Evolutionary conservation across 768 basidiomycete species (phyloP), one percentile per base, ranked within the genome.

Genomic region (Chalciporus pseudorubinellus): DNA sequence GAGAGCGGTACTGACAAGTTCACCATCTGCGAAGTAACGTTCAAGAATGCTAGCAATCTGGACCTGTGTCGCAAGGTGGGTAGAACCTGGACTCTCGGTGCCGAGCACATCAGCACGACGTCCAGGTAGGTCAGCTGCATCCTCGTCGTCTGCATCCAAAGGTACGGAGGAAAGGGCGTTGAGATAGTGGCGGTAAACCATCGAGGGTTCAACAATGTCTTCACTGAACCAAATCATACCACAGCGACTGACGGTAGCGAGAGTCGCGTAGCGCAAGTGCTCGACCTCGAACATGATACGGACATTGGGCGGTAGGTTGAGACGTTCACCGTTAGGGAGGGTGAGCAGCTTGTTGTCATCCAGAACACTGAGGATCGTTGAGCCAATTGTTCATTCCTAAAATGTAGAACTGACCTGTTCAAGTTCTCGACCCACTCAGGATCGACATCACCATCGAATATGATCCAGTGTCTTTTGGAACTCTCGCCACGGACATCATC

Each of bases 151-250:
- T 9, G 86, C 85, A 63, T 93, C 94, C 59, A 98, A 71, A 11
- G 93, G 82, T 1, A 86, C 75, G 2, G 83, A 74, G 0, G 85
- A 77, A 22, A 98, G 75, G 0, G 86, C 85, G 46, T 81, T 77
- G 41, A 99, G 81, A 64, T 98, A 95, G 65, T 98, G 81, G 46
- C 81, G 83, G 69, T 89, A 97, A 16, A 97, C 82, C 97, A 98
- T 98, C 1, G 78, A 73, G 6, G 94, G 85, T 57, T 92, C 87
- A 22, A 99, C 84, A 43, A 97, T 85, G 57, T 98, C 94, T 52
- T 98, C 94, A 66, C 94, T 98, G 75, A 99, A 99, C 97, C 97
- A 99, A 61, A 99, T 95, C 97, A 99, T 99, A 67, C 97, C 97
- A 64, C 97, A 99, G 50, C 97, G 95, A 82, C 93, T 97, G 77